Conservation (phyloP, 176 grass and related monocot genomes). For the Triticum monococcum region DNA sequence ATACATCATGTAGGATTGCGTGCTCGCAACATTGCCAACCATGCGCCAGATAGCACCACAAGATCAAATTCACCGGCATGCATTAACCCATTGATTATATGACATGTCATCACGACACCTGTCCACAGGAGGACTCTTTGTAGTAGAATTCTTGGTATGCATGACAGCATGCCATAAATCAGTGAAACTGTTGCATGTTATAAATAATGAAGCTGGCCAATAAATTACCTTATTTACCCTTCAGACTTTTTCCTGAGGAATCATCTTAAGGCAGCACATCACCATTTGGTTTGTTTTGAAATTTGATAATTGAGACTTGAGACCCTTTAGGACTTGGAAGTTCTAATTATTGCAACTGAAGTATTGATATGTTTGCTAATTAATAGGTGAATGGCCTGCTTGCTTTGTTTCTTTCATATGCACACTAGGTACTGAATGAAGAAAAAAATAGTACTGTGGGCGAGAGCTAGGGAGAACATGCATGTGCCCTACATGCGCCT, state of each 20-base stretch:
- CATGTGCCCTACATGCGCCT: too few relatives aligned
- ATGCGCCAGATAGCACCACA: neutral
- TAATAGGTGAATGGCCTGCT: neutral
- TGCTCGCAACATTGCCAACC: neutral
- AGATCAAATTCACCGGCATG: neutral
- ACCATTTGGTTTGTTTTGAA: neutral
- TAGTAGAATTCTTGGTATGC: neutral
- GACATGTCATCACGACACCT: neutral
- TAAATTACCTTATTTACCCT: neutral
- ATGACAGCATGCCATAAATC: neutral
- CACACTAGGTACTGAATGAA: neutral
- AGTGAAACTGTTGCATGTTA: neutral
- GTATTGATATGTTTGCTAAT: neutral
- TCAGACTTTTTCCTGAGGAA: neutral
- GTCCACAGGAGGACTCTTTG: neutral
- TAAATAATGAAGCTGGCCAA: neutral
- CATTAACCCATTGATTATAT: neutral
- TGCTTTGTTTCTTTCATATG: neutral
- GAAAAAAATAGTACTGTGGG: neutral
- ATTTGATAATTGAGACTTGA: neutral
- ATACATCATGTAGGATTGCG: neutral
- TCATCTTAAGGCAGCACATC: slow-evolving; percentile 6
- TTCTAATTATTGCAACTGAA: slow-evolving; percentile 9
- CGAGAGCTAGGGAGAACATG: too few relatives aligned
- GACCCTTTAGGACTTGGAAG: neutral